Conservation (phyloP, 2,329 filamentous ascomycete species). For the Fusarium cicatricum region DNA sequence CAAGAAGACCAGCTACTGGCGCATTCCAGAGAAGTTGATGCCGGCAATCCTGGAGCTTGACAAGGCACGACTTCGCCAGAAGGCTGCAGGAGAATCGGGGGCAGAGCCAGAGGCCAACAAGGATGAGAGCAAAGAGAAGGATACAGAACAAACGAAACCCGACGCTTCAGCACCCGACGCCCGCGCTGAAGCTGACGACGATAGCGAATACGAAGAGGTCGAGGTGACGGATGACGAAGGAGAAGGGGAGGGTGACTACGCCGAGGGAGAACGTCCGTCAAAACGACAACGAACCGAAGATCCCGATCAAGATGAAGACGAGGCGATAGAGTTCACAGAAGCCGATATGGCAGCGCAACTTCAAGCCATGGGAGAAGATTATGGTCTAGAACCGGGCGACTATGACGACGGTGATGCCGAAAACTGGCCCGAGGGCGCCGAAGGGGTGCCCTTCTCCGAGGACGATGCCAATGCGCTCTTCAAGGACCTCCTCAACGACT, state of each 20-base stretch:
- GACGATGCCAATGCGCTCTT: slow-evolving; percentile 82
- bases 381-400: slow-evolving; percentile 78
- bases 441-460: slow-evolving; percentile 74
- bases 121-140: slow-evolving; percentile 9
- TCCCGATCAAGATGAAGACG: slow-evolving; percentile 56
- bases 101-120: slow-evolving; percentile 14
- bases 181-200: slow-evolving; percentile 46
- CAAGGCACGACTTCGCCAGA: slow-evolving; percentile 71
- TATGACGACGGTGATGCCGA: slow-evolving; percentile 72
- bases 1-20: slow-evolving; percentile 93
- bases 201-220: slow-evolving; percentile 80
- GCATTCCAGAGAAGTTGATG: slow-evolving; percentile 87
- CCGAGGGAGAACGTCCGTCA: slow-evolving; percentile 54
- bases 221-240: slow-evolving; percentile 64
- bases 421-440: slow-evolving; percentile 74
- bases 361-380: slow-evolving; percentile 87
- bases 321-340: slow-evolving; percentile 83
- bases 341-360: slow-evolving; percentile 95
- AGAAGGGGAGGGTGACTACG: slow-evolving; percentile 46
- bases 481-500: slow-evolving; percentile 85
- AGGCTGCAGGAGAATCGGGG: slow-evolving; percentile 52
- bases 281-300: slow-evolving; percentile 74
- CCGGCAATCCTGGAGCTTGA: slow-evolving; percentile 78
- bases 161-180: not conserved
- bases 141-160: not conserved